Evolutionary conservation across 2,329 filamentous ascomycete genomes (phyloP), one percentile per base, ranked within the genome.

Genomic region (Rutstroemia sp.): DNA sequence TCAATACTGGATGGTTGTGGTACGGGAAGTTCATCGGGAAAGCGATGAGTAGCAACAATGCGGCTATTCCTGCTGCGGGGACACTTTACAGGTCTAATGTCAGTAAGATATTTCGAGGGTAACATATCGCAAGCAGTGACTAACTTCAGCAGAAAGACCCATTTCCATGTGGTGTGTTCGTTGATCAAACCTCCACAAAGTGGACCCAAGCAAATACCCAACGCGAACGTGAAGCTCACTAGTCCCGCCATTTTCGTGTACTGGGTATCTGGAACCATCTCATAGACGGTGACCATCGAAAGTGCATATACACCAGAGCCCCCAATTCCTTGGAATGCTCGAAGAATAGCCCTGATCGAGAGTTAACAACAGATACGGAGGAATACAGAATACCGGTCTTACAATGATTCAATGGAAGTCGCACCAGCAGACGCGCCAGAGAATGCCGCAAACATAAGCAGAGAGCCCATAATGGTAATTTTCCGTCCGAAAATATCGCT

Each of bases 231-330:
- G 25, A 51, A 56, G 48, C n/a, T 52, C 46, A 3, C 56, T 61
- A 12, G 53, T 56, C 14, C 55, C 34, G 17, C 16, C 16, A 45
- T 38, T 47, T 53, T 30, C 25, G 27, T 53, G 70, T 54, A 73
- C 69, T 57, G 72, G 14, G 30, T 53, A 38, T 42, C 25, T 10
- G 40, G 51, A 9, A 38, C 51, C 40, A 53, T 27, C n/a, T 47
- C 17, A 47, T 44, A 53, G 10, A 53, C 30, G 2, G 23, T 23
- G 23, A 53, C 30, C n/a, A 38, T 45, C 3, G 51, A 10, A 21
- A 53, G n/a, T 36, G 51, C 45, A 52, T 71, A 73, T 58, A 76
- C 71, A 0, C 76, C 77, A 3, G 73, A 75, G 0, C 68, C 73
- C 0, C 76, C 78, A 2, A 78, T 63, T 0, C 83, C 82, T 58